Percentiles rank a stretch among this genome's conserved stretches.
phyloP scores from a whole-genome alignment of 2,329 filamentous ascomycete genomes.

The Bipolaris bicolor region DNA sequence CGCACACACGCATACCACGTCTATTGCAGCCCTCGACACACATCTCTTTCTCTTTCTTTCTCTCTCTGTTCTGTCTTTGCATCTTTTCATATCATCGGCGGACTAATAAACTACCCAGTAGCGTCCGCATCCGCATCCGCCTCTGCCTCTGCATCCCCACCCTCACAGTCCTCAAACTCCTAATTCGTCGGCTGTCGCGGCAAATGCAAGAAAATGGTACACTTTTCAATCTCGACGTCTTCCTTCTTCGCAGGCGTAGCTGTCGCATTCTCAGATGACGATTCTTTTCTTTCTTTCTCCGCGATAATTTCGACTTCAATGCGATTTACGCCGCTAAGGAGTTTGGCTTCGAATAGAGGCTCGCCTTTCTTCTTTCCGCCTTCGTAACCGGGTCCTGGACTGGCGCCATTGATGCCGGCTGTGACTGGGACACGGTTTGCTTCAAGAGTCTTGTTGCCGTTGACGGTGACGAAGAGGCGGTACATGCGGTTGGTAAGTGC shows the following conservation, averaged over 20 bases:
- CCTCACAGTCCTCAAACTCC: constrained; percentile 1
- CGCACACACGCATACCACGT: not conserved
- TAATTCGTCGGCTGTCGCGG: constrained; percentile 49
- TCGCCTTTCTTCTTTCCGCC: constrained; percentile 55
- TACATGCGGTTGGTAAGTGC: constrained; percentile 72
- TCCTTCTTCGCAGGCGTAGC: constrained; percentile 18
- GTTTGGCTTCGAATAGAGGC: constrained; percentile 76
- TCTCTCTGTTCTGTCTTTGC: not conserved
- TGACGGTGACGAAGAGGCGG: constrained; percentile 76
- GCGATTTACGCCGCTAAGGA: constrained; percentile 75
- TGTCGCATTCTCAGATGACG: constrained; percentile 31
- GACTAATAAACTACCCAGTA: not conserved
- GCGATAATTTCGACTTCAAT: constrained; percentile 81
- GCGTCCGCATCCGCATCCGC: not conserved
- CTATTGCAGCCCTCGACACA: not conserved
- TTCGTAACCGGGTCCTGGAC: constrained; percentile 31
- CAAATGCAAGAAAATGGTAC: constrained; percentile 77
- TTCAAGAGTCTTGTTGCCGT: constrained; percentile 67
- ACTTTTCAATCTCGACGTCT: constrained; percentile 76
- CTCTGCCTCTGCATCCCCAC: not conserved
- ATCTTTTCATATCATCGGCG: not conserved
- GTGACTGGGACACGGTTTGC: constrained; percentile 60
- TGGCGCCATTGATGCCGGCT: constrained; percentile 41
- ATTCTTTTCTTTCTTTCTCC: constrained; percentile 61
- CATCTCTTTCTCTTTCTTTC: not conserved